Conservation (phyloP, 2,329 filamentous ascomycete genomes). For the Thielaviopsis populi region DNA sequence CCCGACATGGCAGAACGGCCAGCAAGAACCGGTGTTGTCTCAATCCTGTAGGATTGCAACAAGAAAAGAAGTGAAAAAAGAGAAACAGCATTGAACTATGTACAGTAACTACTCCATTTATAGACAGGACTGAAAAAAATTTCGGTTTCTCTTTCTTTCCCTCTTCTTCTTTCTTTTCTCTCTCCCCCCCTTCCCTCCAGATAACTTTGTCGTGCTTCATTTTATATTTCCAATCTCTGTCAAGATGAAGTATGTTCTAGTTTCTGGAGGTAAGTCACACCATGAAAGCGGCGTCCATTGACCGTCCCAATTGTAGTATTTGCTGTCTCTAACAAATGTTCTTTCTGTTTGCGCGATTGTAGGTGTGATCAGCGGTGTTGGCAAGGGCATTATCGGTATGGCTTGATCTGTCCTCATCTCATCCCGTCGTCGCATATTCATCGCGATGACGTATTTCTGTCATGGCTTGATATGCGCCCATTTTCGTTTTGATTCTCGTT, state of each 20-base stretch:
- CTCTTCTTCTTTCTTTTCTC: constrained; percentile 15
- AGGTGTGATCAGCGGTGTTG: constrained; percentile 33
- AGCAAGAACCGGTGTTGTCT: neutral
- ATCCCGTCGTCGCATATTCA: neutral
- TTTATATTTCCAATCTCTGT: constrained; percentile 1
- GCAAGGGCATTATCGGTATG: constrained; percentile 27
- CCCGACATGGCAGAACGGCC: neutral
- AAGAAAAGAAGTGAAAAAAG: neutral
- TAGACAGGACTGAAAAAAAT: constrained; percentile 15
- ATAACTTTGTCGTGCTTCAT: constrained; percentile 15
- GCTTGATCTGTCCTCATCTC: neutral
- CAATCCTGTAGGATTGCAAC: neutral
- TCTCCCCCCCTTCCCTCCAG: constrained; percentile 16
- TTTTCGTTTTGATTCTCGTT: neutral
- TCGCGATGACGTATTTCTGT: neutral
- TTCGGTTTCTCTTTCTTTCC: constrained; percentile 6
- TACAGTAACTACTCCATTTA: constrained; percentile 14
- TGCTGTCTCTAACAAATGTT: neutral
- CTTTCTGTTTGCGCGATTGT: constrained; percentile 9
- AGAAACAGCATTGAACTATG: neutral
- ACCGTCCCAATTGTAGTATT: constrained; percentile 15
- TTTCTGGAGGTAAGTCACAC: constrained; percentile 49
- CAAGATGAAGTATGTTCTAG: constrained; percentile 69
- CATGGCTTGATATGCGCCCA: neutral
- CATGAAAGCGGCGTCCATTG: constrained; percentile 7